A percentile compares a stretch with the other conserved stretches of the same genome.
Evolutionary conservation across 2,329 filamentous ascomycete species (phyloP).

Genomic region (Eutypa lata): DNA sequence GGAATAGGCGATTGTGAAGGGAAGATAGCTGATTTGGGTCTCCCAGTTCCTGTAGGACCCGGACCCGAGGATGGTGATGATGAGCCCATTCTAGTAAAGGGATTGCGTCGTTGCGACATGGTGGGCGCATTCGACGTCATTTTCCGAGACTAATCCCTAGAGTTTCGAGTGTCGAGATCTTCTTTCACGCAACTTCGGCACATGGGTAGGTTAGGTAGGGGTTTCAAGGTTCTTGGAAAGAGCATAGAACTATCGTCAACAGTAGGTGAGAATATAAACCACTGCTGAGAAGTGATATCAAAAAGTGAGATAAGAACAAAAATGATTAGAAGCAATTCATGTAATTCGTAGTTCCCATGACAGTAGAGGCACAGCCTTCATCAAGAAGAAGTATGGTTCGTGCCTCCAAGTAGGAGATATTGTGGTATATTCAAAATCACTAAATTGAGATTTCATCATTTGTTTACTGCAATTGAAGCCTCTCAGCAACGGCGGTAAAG

Average conservation of each 20-base stretch:
- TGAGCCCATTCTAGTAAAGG: constrained; percentile 69
- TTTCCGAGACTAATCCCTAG: constrained; percentile 10
- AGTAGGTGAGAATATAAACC: neutral
- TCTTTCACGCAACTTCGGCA: neutral
- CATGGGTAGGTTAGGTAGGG: too few relatives aligned
- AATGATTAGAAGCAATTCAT: neutral
- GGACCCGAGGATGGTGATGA: constrained; percentile 63
- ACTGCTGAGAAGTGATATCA: neutral
- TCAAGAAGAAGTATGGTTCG: neutral
- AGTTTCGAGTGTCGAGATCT: neutral
- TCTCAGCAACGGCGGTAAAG: neutral
- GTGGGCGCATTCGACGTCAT: constrained; percentile 57
- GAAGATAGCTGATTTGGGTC: constrained; percentile 76
- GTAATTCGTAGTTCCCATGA: neutral
- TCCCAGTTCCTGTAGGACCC: constrained; percentile 28
- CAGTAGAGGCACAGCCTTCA: neutral
- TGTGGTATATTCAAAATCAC: neutral
- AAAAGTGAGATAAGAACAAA: neutral
- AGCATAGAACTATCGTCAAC: neutral
- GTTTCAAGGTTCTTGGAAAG: neutral
- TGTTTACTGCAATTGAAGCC: neutral
- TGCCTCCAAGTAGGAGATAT: neutral
- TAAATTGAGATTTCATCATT: neutral
- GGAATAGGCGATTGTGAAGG: constrained; percentile 53
- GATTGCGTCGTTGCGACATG: constrained; percentile 72